Evolutionary conservation across 202 grass and related monocot species (phyloP).

Genomic region (Zizania palustris): DNA sequence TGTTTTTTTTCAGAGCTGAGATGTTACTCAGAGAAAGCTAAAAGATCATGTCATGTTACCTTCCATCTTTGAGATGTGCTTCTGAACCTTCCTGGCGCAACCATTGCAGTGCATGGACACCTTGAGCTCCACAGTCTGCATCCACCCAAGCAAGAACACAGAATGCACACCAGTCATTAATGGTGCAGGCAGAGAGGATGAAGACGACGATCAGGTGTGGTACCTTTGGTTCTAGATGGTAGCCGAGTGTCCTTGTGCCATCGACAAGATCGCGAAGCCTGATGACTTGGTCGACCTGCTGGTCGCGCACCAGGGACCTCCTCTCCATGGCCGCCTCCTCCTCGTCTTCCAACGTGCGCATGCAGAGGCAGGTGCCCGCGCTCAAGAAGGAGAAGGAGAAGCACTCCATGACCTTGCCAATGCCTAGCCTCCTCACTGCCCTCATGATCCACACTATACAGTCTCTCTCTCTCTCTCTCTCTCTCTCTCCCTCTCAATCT

Average conservation of each 20-base stretch:
- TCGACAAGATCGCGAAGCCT: constrained; percentile 55
- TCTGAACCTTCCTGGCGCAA: constrained; percentile 78
- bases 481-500: not conserved
- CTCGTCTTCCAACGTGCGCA: constrained; percentile 27
- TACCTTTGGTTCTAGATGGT: constrained; percentile 68
- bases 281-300: constrained; percentile 50
- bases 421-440: constrained; percentile 54
- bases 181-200: not conserved
- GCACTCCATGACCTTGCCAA: constrained; percentile 51
- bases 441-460: not conserved
- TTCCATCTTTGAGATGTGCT: constrained; percentile 89
- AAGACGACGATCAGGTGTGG: not conserved
- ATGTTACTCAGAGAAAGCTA: not conserved
- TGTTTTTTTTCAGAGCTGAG: not conserved
- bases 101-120: constrained; percentile 90
- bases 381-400: constrained; percentile 51
- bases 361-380: constrained; percentile 40
- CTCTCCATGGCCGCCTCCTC: constrained; percentile 52
- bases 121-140: constrained; percentile 77
- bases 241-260: constrained; percentile 50
- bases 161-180: not conserved
- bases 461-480: not conserved
- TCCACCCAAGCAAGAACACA: not conserved
- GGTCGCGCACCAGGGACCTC: constrained; percentile 52
- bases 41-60: constrained; percentile 34